These are phyloP conservation scores for Saccharum officinarum DNA, from an alignment of 176 grass and related monocot genomes.

Conservation along the genomic window DNA sequence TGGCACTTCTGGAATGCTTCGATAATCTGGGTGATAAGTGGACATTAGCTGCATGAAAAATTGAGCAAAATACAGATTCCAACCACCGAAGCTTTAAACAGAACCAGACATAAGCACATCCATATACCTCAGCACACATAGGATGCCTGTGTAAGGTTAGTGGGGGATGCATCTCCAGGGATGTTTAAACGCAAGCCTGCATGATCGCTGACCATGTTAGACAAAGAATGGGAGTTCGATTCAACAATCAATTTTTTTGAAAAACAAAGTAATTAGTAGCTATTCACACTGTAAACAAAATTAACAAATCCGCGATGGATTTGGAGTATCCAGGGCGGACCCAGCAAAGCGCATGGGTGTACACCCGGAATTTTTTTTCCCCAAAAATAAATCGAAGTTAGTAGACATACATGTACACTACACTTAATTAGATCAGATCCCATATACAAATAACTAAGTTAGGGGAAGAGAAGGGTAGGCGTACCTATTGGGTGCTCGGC, in stretches of 20 bases:
- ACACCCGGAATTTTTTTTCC: not conserved
- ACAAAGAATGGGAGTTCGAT: not conserved
- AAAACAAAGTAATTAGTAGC: not conserved
- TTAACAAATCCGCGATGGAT: not conserved
- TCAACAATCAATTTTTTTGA: not conserved
- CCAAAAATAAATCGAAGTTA: not conserved
- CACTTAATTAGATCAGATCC: not conserved
- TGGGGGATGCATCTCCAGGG: slow-evolving; percentile 73
- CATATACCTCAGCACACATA: slow-evolving; percentile 85
- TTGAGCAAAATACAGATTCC: not conserved
- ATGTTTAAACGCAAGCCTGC: slow-evolving; percentile 18
- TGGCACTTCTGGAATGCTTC: slow-evolving; percentile 93
- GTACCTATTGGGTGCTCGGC: not conserved
- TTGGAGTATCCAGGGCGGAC: not conserved
- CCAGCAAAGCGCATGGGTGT: not conserved
- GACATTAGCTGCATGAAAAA: not conserved
- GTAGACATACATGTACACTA: not conserved
- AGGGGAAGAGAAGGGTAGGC: not conserved
- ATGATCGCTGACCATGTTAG: not conserved
- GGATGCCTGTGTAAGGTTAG: slow-evolving; percentile 81
- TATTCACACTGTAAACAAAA: not conserved
- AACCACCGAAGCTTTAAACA: slow-evolving; percentile 15
- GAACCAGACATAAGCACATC: not conserved
- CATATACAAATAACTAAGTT: not conserved
- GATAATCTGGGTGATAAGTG: slow-evolving; percentile 56